Evolutionary conservation across 495 filamentous ascomycete species (phyloP).

Genomic region (Cercophora scortea): DNA sequence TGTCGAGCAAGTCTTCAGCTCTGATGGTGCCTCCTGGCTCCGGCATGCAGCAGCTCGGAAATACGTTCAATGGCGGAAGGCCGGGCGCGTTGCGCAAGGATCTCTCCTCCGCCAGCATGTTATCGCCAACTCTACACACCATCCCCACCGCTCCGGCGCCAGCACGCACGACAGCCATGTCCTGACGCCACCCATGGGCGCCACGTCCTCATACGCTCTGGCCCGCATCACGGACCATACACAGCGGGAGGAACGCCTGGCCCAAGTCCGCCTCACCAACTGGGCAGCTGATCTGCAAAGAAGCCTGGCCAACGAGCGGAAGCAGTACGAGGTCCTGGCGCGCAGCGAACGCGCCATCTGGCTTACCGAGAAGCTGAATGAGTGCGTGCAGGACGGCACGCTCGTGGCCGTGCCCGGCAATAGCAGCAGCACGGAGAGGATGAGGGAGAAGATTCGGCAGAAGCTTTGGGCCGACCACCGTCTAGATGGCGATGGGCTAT

Average conservation of each 20-base stretch:
- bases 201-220: constrained; percentile 55
- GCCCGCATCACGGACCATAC: constrained; percentile 65
- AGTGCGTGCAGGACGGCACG: constrained; percentile 67
- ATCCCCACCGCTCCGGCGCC: constrained; percentile 15
- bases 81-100: constrained; percentile 5
- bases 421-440: background rate
- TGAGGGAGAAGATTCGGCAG: constrained; percentile 1
- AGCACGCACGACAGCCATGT: constrained; percentile 11
- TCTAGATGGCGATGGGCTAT: background rate
- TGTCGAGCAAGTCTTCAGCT: constrained; percentile 67
- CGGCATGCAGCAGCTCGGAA: constrained; percentile 83
- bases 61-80: constrained; percentile 59
- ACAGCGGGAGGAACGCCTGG: constrained; percentile 63
- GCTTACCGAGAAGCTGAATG: constrained; percentile 67
- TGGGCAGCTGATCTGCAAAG: constrained; percentile 89
- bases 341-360: constrained; percentile 68
- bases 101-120: background rate
- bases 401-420: constrained; percentile 39
- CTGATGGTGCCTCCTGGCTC: constrained; percentile 75
- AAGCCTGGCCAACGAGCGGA: constrained; percentile 72
- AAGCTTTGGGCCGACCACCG: constrained; percentile 1
- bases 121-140: background rate
- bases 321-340: constrained; percentile 63
- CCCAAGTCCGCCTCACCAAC: constrained; percentile 72
- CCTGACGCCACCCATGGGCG: constrained; percentile 21